Evolutionary conservation across 192 early-diverging fungal species (phyloP), one percentile per base, ranked within the genome.

Genomic region (Coemansia umbellata): DNA sequence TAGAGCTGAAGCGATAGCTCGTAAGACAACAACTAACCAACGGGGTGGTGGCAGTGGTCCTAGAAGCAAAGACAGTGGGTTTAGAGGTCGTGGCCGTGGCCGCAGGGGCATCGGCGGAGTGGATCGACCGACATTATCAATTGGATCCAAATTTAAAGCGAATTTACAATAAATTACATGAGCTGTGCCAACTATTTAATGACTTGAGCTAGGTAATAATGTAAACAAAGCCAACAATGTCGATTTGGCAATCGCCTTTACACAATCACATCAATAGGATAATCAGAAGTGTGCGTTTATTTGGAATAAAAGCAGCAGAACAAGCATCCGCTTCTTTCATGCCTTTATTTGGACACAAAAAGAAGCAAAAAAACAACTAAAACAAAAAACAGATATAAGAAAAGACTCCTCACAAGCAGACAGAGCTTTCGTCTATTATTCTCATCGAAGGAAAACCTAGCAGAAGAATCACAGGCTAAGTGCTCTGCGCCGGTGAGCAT

Each of bases 21-120:
- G 60, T 31, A 24, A 40, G 24, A 5, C 43, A 8, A 35, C 36
- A 14, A 59, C 58, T 27, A 39, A 45, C 21, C 48, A n/a, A n/a
- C n/a, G 61, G 21, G 47, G 66, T 24, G 53, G 56, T 6, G 26
- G 55, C 37, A 22, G 47, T 40, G 30, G n/a, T n/a, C n/a, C n/a
- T n/a, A n/a, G 47, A 13, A 49, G 53, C 31, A 48, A 48, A 33
- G 27, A n/a, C n/a, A n/a, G 67, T 5, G 55, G 63, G 6, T 47
- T 60, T 42, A 31, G 51, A 36, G 73, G 73, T 15, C 66, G 61
- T 15, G 63, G 63, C 0, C 58, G 39, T 37, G 57, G 64, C 3
- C 42, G 31, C 8, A 39, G 66, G 9, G 13, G 32, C 31, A 24
- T 40, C 18, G 50, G 21, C 31, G 32, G 37, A 28, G 41, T n/a